Evolutionary conservation across 1,284 basidiomycete genomes (phyloP).

Genomic region (Phellinidium pouzarii): DNA sequence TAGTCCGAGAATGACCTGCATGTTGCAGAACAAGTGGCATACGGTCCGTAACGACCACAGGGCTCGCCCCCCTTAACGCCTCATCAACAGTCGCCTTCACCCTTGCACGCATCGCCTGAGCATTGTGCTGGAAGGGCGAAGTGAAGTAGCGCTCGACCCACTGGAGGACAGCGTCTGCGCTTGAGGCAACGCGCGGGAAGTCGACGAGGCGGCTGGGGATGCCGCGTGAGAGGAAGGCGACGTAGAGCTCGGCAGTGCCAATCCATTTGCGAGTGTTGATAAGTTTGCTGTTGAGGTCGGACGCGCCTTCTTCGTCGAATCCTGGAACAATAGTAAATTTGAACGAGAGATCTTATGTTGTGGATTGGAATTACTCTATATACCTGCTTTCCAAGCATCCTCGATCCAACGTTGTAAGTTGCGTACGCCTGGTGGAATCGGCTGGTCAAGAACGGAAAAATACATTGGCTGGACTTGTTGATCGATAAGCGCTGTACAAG

Average conservation of each 20-base stretch:
- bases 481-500: constrained; percentile 63
- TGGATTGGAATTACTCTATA: constrained; percentile 9
- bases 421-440: constrained; percentile 58
- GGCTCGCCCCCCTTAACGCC: constrained; percentile 38
- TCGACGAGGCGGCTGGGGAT: constrained; percentile 71
- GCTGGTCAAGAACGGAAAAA: constrained; percentile 46
- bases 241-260: constrained; percentile 67
- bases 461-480: constrained; percentile 58
- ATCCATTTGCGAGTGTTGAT: constrained; percentile 69
- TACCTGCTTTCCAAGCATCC: constrained; percentile 69
- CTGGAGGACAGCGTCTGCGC: constrained; percentile 40
- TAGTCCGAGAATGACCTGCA: constrained; percentile 75
- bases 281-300: constrained; percentile 51
- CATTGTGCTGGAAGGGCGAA: constrained; percentile 26
- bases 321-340: constrained; percentile 35
- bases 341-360: neutral
- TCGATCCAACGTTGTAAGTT: constrained; percentile 76
- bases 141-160: constrained; percentile 68
- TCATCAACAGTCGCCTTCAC: constrained; percentile 36
- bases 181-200: constrained; percentile 35
- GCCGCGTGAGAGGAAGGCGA: constrained; percentile 64
- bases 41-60: constrained; percentile 50
- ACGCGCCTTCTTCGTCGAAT: constrained; percentile 64
- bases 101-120: constrained; percentile 20
- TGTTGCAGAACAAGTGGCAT: constrained; percentile 82